Conservation (phyloP, 139 green algal species). For the Chlorella sp. region DNA sequence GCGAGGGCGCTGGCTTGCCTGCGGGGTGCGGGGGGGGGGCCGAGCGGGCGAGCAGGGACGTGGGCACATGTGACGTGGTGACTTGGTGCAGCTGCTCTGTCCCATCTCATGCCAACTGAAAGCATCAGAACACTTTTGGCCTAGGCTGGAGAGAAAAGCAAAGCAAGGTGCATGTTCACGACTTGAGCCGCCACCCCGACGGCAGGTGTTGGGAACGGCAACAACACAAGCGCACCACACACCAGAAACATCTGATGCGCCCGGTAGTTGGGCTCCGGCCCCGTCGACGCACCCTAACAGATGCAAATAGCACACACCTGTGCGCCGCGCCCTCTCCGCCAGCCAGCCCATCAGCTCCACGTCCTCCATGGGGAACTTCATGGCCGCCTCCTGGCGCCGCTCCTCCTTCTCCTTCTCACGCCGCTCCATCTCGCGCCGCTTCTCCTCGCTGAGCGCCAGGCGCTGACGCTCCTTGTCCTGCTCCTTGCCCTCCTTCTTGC, state of each 20-base stretch:
- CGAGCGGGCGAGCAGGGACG: too few species aligned
- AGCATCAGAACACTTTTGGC: too few species aligned
- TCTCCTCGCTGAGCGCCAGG: neutral
- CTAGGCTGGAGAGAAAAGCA: too few species aligned
- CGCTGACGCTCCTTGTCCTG: neutral
- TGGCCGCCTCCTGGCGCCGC: neutral
- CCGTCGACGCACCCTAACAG: too few species aligned
- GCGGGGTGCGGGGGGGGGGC: neutral
- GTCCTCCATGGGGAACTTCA: neutral
- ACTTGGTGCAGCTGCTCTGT: too few species aligned
- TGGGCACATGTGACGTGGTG: too few species aligned
- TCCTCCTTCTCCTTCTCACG: constrained; percentile 2
- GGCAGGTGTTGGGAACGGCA: too few species aligned
- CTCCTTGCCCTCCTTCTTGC: constrained; percentile 2
- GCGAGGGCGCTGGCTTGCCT: neutral
- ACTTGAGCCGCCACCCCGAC: too few species aligned
- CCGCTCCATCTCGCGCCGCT: neutral
- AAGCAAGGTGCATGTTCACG: too few species aligned
- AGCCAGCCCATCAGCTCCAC: neutral
- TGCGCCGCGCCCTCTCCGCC: neutral
- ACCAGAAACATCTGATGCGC: neutral
- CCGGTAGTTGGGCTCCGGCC: neutral
- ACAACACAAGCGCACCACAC: neutral
- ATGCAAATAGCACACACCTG: neutral
- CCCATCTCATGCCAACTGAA: too few species aligned